Percentiles rank a stretch among this genome's conserved stretches.
Conservation (phyloP, 495 filamentous ascomycete genomes). For the Hypomontagnella monticulosa region DNA sequence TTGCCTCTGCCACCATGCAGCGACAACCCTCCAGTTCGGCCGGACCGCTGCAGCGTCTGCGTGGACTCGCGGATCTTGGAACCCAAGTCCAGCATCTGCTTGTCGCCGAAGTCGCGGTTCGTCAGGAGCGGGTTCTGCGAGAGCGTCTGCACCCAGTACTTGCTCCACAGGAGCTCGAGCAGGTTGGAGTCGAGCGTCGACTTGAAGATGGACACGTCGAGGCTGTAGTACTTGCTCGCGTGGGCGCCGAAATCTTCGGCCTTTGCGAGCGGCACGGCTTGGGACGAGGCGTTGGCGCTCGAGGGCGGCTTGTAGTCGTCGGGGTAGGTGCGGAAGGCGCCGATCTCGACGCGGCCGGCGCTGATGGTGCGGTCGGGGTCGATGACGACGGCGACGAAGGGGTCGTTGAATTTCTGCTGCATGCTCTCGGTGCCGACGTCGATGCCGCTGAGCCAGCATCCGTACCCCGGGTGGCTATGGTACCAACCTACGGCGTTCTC, state of each 20-base stretch:
- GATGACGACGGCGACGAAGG: constrained; percentile 95
- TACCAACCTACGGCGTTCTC: constrained; percentile 99
- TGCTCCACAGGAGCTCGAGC: constrained; percentile 94
- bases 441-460: constrained; percentile 97
- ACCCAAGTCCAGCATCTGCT: constrained; percentile 89
- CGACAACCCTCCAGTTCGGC: constrained; percentile 24
- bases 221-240: constrained; percentile 84
- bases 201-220: constrained; percentile 94
- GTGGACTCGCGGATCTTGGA: constrained; percentile 77
- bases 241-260: constrained; percentile 97
- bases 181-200: constrained; percentile 85
- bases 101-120: constrained; percentile 91
- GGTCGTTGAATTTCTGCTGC: constrained; percentile 85
- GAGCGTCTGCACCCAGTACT: constrained; percentile 99
- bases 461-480: constrained; percentile 96
- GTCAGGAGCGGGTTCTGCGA: constrained; percentile 92
- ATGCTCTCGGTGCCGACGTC: constrained; percentile 88
- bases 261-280: constrained; percentile 88
- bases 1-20: constrained; percentile 17
- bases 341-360: constrained; percentile 95
- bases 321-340: constrained; percentile 93
- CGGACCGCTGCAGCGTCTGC: constrained; percentile 53
- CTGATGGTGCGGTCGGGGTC: constrained; percentile 97
- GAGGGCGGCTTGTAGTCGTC: constrained; percentile 68
- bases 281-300: constrained; percentile 49